These are phyloP conservation scores for Suillus subalutaceus DNA, from an alignment of 768 basidiomycete species.

Conservation along the genomic window DNA sequence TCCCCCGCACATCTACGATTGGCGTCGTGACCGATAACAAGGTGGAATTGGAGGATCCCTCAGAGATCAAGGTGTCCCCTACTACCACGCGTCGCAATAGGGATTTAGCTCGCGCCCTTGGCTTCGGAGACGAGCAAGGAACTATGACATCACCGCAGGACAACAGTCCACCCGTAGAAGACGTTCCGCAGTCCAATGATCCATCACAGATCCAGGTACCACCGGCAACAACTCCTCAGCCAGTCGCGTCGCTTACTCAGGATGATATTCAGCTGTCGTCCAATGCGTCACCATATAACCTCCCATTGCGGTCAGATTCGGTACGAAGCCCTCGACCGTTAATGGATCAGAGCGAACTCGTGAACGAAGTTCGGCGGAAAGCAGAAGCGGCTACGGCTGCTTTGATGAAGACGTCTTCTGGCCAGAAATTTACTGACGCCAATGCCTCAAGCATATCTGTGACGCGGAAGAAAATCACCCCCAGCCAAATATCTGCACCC, in stretches of 20 bases:
- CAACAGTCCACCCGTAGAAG: slow-evolving; percentile 13
- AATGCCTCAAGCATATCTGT: slow-evolving; percentile 45
- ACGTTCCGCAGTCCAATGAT: slow-evolving; percentile 20
- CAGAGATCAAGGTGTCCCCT: slow-evolving; percentile 41
- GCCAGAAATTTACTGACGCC: slow-evolving; percentile 42
- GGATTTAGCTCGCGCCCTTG: slow-evolving; percentile 74
- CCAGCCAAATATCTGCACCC: slow-evolving; percentile 68
- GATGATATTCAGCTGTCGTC: slow-evolving; percentile 16
- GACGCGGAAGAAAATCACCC: slow-evolving; percentile 58
- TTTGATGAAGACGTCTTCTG: slow-evolving; percentile 54
- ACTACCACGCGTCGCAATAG: slow-evolving; percentile 63
- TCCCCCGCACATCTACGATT: slow-evolving; percentile 43
- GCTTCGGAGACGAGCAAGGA: slow-evolving; percentile 55
- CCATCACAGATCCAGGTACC: slow-evolving; percentile 25
- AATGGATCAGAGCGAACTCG: slow-evolving; percentile 57
- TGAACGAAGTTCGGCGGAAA: slow-evolving; percentile 67
- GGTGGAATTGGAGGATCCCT: slow-evolving; percentile 30
- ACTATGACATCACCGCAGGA: slow-evolving; percentile 16
- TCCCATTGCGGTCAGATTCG: slow-evolving; percentile 34
- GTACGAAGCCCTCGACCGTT: slow-evolving; percentile 43
- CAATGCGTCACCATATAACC: slow-evolving; percentile 20
- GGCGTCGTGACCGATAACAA: slow-evolving; percentile 26
- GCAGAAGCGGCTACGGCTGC: slow-evolving; percentile 67
- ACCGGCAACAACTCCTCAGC: slow-evolving; percentile 34
- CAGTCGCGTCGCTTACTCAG: slow-evolving; percentile 28